Evolutionary conservation across 1,284 basidiomycete genomes (phyloP), one percentile per base, ranked within the genome.

Genomic region (Cutaneotrichosporon daszewskae): DNA sequence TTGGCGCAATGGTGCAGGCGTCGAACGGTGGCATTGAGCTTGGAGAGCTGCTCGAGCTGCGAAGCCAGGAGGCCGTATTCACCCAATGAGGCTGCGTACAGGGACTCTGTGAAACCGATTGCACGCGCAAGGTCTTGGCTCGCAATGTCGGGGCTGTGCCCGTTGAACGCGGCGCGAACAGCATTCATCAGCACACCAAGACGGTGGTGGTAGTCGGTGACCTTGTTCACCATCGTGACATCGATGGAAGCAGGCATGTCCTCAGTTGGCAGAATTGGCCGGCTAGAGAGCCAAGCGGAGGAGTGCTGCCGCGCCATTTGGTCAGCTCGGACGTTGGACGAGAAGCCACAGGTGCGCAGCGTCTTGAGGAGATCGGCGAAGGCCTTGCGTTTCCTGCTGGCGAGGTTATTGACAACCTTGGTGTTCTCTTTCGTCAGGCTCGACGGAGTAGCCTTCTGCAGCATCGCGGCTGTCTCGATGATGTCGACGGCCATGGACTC

Each of bases 301-400:
- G 82, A 81, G 35, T 75, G 72, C 56, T 90, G 83, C 37, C 74
- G 77, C 10, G 73, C 72, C 6, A 88, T 75, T 35, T 84, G 65
- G 29, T 89, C 84, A 1, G 87, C 79, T 54, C 83, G 84, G 20
- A 88, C 73, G 45, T 80, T 84, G 19, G 76, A 71, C 0, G 87
- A 76, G 45, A 97, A 77, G 5, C 95, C 95, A 23, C 82, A 74
- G 1, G 79, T 78, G 60, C 87, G 87, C 28, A 97, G 75, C 60
- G 92, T 87, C 70, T 90, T 94, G 51, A 96, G 75, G 17, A 97
- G 74, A 63, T 97, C 90, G 22, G 84, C 82, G 80, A 85, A 92
- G 1, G 91, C 92, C 63, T 89, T 90, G 48, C 86, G 77, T 72
- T 98, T 99, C 24, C 87, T 80, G 8, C 68, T 66, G 14, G 83